Conservation (phyloP, 108 stramenopile genomes). For the Pseudonitzschia pungens region DNA sequence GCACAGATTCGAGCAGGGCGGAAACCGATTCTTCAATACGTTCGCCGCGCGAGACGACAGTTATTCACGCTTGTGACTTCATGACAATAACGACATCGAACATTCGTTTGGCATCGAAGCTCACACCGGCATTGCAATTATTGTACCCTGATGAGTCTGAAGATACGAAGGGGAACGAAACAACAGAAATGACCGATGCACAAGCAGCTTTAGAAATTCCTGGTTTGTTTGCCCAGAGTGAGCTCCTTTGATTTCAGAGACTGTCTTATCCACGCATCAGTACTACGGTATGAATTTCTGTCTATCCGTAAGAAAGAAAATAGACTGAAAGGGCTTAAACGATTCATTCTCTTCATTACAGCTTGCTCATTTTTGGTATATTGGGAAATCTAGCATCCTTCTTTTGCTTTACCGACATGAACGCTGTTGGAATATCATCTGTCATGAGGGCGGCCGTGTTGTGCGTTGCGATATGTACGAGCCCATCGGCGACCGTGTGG, state of each 20-base stretch:
- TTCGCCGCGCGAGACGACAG: slow-evolving; percentile 22
- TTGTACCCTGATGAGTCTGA: slow-evolving; percentile 64
- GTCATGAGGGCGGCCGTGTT: slow-evolving; percentile 77
- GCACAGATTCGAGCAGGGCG: background rate
- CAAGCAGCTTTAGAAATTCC: slow-evolving; percentile 26
- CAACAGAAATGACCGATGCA: slow-evolving; percentile 6
- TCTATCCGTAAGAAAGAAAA: background rate
- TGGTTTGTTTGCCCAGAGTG: slow-evolving; percentile 48
- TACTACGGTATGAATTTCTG: background rate
- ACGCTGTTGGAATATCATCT: slow-evolving; percentile 42
- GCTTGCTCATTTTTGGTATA: slow-evolving; percentile 15
- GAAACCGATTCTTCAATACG: background rate
- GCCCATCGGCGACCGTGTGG: slow-evolving; percentile 69
- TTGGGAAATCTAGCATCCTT: slow-evolving; percentile 3
- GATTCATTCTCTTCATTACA: background rate
- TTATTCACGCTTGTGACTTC: slow-evolving; percentile 81
- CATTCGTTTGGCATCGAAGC: slow-evolving; percentile 43
- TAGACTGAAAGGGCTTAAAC: background rate
- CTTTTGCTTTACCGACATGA: slow-evolving; percentile 16
- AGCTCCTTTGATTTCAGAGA: slow-evolving; percentile 22
- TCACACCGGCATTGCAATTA: slow-evolving; percentile 69
- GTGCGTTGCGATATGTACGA: slow-evolving; percentile 69
- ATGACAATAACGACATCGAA: slow-evolving; percentile 58
- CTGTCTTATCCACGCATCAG: background rate
- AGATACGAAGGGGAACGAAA: slow-evolving; percentile 1